phyloP scores from a whole-genome alignment of 495 filamentous ascomycete species.

The Emericellopsis terricola region DNA sequence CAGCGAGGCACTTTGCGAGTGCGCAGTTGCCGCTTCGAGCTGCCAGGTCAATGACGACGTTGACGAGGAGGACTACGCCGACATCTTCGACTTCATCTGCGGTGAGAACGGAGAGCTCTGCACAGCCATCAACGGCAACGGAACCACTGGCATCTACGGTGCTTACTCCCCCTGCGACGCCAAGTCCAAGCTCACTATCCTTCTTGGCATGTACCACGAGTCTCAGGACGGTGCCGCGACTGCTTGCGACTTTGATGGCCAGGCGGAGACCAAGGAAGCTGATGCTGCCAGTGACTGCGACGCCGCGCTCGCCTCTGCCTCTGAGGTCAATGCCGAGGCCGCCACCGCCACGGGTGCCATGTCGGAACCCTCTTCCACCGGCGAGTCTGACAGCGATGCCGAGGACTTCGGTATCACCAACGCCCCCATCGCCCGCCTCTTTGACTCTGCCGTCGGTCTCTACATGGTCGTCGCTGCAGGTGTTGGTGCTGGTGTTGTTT shows the following conservation, averaged over 20 bases:
- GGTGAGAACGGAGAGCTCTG: constrained; percentile 34
- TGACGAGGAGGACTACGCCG: constrained; percentile 31
- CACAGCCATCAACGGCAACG: constrained; percentile 52
- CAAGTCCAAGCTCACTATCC: constrained; percentile 62
- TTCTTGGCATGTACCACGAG: constrained; percentile 64
- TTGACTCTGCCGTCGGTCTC: constrained; percentile 45
- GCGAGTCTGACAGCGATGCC: constrained; percentile 13
- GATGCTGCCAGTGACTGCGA: constrained; percentile 7
- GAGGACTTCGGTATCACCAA: constrained; percentile 9
- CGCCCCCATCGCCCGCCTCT: constrained; percentile 28
- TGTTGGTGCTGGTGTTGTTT: constrained; percentile 56
- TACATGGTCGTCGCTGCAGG: constrained; percentile 50
- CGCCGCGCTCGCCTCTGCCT: constrained; percentile 21
- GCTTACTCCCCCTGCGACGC: constrained; percentile 78
- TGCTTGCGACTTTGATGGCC: constrained; percentile 56
- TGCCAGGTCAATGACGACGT: constrained; percentile 45
- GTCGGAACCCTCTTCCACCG: constrained; percentile 11
- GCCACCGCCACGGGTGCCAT: constrained; percentile 26
- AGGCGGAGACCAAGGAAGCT: constrained; percentile 10
- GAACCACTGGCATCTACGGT: constrained; percentile 59
- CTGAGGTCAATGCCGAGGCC: constrained; percentile 22
- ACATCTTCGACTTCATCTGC: constrained; percentile 63
- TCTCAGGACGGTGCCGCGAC: constrained; percentile 32
- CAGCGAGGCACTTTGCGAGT: constrained; percentile 55
- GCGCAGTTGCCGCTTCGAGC: constrained; percentile 54